Evolutionary conservation across 1,284 basidiomycete genomes (phyloP).

Genomic region (Mycena sp.): DNA sequence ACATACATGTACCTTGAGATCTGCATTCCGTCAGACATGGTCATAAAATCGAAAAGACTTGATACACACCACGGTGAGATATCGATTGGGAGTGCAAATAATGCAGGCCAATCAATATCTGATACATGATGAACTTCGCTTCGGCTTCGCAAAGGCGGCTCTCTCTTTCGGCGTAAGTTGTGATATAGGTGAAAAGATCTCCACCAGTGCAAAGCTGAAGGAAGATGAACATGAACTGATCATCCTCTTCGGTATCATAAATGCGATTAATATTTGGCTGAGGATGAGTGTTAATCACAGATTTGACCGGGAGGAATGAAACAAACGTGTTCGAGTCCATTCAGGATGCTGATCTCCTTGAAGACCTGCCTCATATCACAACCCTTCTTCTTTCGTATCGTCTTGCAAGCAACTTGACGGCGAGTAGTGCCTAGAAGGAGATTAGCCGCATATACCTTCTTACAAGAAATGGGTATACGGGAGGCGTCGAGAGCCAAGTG

Average conservation of each 20-base stretch:
- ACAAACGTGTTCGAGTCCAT: slow-evolving; percentile 75
- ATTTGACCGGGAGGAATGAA: slow-evolving; percentile 4
- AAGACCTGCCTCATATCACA: slow-evolving; percentile 70
- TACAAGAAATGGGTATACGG: slow-evolving; percentile 12
- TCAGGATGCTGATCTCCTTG: slow-evolving; percentile 82
- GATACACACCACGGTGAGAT: slow-evolving; percentile 81
- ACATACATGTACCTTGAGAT: slow-evolving; percentile 69
- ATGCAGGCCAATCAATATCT: slow-evolving; percentile 77
- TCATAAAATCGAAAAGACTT: slow-evolving; percentile 15
- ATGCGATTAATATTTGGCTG: slow-evolving; percentile 87
- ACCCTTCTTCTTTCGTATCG: slow-evolving; percentile 70
- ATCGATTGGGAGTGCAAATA: slow-evolving; percentile 83
- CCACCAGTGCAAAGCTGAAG: slow-evolving; percentile 81
- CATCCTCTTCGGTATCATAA: slow-evolving; percentile 73
- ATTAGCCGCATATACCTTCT: not conserved
- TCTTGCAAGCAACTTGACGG: slow-evolving; percentile 87
- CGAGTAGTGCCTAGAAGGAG: slow-evolving; percentile 48
- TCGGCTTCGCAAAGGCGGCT: slow-evolving; percentile 79
- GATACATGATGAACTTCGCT: slow-evolving; percentile 86
- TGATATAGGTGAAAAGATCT: slow-evolving; percentile 81
- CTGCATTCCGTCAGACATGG: slow-evolving; percentile 50
- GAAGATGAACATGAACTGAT: slow-evolving; percentile 81
- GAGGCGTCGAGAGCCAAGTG: slow-evolving; percentile 76
- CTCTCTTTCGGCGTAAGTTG: slow-evolving; percentile 63
- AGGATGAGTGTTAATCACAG: slow-evolving; percentile 17